These are phyloP conservation scores for Candida boidinii DNA, from an alignment of 805 yeast species.

Conservation along the genomic window DNA sequence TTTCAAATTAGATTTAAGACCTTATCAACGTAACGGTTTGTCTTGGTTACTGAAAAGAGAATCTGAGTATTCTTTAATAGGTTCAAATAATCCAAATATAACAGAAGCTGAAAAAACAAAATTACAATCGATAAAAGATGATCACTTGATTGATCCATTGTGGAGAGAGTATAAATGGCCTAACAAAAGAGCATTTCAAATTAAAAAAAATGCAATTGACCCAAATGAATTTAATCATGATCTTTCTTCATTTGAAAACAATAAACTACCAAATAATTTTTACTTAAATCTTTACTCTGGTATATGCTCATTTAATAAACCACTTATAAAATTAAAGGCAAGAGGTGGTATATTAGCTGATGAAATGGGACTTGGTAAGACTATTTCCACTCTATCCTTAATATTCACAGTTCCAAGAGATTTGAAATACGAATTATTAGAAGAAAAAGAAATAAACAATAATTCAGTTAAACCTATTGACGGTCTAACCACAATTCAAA, in stretches of 20 bases:
- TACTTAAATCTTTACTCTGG: slow-evolving; percentile 79
- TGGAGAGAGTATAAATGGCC: slow-evolving; percentile 86
- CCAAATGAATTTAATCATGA: not conserved
- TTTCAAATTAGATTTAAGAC: slow-evolving; percentile 55
- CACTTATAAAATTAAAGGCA: slow-evolving; percentile 49
- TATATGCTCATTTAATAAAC: slow-evolving; percentile 61
- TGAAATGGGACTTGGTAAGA: slow-evolving; percentile 96
- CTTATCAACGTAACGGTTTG: slow-evolving; percentile 78
- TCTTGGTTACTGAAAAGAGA: slow-evolving; percentile 89
- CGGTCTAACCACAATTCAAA: no score
- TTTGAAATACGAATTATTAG: no score
- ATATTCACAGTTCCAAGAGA: slow-evolving; percentile 60
- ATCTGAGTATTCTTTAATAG: slow-evolving; percentile 42
- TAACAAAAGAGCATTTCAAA: slow-evolving; percentile 30
- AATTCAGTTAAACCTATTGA: no score
- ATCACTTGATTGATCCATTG: slow-evolving; percentile 66
- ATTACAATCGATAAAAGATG: slow-evolving; percentile 22
- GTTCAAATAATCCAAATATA: slow-evolving; percentile 18
- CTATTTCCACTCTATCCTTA: slow-evolving; percentile 73
- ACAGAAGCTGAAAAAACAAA: slow-evolving; percentile 13
- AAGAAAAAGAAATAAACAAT: no score
- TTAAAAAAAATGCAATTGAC: slow-evolving; percentile 1
- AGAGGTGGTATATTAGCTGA: slow-evolving; percentile 90
- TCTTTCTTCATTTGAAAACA: slow-evolving; percentile 2
- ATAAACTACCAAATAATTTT: slow-evolving; percentile 28